Evolutionary conservation across 2,329 filamentous ascomycete genomes (phyloP), one percentile per base, ranked within the genome.

Genomic region (Phialophora macrospora): DNA sequence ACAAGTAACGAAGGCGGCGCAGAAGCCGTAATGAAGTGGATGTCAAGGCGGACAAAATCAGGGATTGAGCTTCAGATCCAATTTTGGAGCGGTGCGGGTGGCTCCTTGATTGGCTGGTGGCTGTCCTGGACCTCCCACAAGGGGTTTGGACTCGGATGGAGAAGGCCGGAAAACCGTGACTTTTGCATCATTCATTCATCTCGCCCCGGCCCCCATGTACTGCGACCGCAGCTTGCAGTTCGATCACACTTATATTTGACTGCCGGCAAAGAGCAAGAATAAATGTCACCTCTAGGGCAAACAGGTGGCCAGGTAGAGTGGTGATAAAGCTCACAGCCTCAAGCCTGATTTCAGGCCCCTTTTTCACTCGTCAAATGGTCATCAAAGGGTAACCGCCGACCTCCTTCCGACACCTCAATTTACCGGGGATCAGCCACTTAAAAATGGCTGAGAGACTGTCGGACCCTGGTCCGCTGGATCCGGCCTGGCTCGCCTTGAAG

Each of bases 341-440:
- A 14, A 26, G 22, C 17, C 28, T 32, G 28, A 20, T 26, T 38
- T 24, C 22, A n/a, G n/a, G 14, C 44, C 56, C 38, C 56, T 60
- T 17, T 60, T 60, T 26, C 48, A 54, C 54, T 52, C 41, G 46
- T 60, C 58, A 52, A 60, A 60, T 52, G 6, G 28, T 38, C 28
- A 17, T 28, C 20, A 14, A 14, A 51, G 28, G 58, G 58, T 60
- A 60, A 38, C 58, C 58, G 58, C 58, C 32, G 58, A 51, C 58
- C 58, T 60, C 58, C 58, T 60, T 60, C 44, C 58, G 58, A 54
- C 58, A 54, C 28, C 22, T 38, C 58, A 60, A 60, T 60, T 60
- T 60, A 52, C 58, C 46, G 30, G 46, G 28, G 20, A 12, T 54
- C 58, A 60, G 58, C 58, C 58, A 60, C 58, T 60, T n/a, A 52